phyloP scores from a whole-genome alignment of 164 flowering plant genomes.

The Hamamelis virginiana region DNA sequence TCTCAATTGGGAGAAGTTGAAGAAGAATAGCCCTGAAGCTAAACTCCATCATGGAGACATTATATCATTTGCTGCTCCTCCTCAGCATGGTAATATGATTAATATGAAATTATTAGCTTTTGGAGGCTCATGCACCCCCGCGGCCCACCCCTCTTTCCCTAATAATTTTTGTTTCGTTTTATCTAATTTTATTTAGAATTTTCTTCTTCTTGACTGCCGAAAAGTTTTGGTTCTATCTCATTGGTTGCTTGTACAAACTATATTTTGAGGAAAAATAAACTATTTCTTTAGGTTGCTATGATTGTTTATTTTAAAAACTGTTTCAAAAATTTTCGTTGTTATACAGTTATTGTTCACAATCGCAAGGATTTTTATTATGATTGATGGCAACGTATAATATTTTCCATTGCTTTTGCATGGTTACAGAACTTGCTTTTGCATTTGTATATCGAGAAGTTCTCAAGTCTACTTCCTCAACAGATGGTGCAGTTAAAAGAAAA shows the following conservation, averaged over 20 bases:
- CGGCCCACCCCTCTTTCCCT: no score
- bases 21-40: conserved; percentile 50
- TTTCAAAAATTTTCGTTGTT: not conserved
- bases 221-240: no score
- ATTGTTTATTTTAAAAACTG: not conserved
- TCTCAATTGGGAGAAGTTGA: conserved; percentile 76
- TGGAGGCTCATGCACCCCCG: no score
- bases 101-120: no score
- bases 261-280: not conserved
- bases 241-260: no score
- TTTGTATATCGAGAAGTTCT: conserved; percentile 83
- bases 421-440: conserved; percentile 70
- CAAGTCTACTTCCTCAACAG: conserved; percentile 22
- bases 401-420: conserved; percentile 13
- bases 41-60: conserved; percentile 81
- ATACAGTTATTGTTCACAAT: not conserved
- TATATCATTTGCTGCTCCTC: conserved; percentile 74
- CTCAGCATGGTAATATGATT: conserved; percentile 51
- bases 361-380: not conserved
- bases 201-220: no score
- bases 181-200: no score
- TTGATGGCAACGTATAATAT: not conserved
- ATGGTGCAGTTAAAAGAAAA: conserved; percentile 69
- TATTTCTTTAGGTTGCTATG: not conserved
- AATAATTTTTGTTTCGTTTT: no score